Conservation (phyloP, 371 early-diverging fungal species). For the Catenaria anguillulae region DNA sequence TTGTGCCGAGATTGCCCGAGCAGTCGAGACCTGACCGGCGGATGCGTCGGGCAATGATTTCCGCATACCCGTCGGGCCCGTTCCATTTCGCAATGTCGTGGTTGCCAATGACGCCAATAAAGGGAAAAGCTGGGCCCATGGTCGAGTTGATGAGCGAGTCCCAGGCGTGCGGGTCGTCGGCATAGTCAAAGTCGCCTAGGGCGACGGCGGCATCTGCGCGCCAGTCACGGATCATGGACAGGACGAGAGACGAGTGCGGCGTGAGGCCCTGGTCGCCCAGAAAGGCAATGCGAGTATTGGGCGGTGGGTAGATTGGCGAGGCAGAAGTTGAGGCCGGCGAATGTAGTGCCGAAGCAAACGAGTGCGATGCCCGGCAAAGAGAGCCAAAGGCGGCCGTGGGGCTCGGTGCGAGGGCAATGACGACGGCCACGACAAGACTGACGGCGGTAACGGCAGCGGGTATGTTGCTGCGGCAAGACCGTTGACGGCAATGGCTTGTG, state of each 20-base stretch:
- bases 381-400: background rate
- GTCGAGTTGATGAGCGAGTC: too few species aligned
- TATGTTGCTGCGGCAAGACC: too few species aligned
- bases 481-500: too few species aligned
- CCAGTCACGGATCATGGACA: background rate
- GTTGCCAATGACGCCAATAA: slow-evolving; percentile 19
- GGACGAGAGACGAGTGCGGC: slow-evolving; percentile 15
- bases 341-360: background rate
- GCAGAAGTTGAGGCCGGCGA: background rate
- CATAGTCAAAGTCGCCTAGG: background rate
- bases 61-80: background rate
- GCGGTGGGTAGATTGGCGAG: background rate
- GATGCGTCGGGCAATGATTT: background rate
- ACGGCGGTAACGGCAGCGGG: too few species aligned
- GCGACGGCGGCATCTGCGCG: background rate
- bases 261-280: slow-evolving; percentile 5
- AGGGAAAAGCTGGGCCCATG: slow-evolving; percentile 12
- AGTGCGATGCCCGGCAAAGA: background rate
- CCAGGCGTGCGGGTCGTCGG: background rate
- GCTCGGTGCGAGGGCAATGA: too few species aligned
- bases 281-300: slow-evolving; percentile 12
- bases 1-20: slow-evolving; percentile 21
- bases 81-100: slow-evolving; percentile 24
- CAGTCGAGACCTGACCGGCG: slow-evolving; percentile 10
- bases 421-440: too few species aligned